A percentile compares a stretch with the other conserved stretches of the same genome.
These are phyloP conservation scores for Quercus variabilis DNA, from an alignment of 306 rosid species.

Conservation along the genomic window DNA sequence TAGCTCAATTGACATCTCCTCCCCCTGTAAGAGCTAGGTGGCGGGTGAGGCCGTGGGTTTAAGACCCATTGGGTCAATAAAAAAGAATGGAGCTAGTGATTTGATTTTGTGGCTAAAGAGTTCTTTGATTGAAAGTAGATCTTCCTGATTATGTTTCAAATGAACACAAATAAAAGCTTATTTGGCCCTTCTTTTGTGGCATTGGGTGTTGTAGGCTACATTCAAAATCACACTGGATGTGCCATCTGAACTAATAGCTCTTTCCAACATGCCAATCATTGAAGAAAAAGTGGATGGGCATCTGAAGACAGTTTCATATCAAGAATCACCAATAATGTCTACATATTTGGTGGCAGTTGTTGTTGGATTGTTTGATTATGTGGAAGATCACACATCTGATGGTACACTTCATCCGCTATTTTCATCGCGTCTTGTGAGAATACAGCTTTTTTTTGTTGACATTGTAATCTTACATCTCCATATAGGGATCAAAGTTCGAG, in stretches of 20 bases:
- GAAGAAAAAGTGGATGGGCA: conserved; percentile 65
- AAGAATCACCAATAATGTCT: conserved; percentile 91
- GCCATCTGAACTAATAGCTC: conserved; percentile 73
- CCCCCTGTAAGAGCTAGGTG: no score
- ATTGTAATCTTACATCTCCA: conserved; percentile 19
- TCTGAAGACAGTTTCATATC: conserved; percentile 61
- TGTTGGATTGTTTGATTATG: conserved; percentile 85
- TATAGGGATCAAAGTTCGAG: conserved; percentile 86
- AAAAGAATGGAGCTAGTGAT: neutral
- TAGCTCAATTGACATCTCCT: no score
- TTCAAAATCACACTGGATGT: conserved; percentile 87
- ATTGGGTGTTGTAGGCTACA: conserved; percentile 65
- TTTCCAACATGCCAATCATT: conserved; percentile 89
- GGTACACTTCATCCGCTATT: conserved; percentile 41
- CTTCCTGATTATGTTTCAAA: neutral
- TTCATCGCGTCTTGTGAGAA: conserved; percentile 3
- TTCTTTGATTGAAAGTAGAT: neutral
- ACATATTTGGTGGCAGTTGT: conserved; percentile 91
- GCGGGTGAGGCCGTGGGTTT: no score
- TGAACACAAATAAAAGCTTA: neutral
- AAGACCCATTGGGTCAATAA: no score
- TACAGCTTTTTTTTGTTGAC: neutral
- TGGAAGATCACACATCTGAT: conserved; percentile 84
- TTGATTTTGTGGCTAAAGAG: neutral
- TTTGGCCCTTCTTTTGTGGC: neutral